Evolutionary conservation across 495 filamentous ascomycete species (phyloP).

Genomic region (Penicillium bialowiezense): DNA sequence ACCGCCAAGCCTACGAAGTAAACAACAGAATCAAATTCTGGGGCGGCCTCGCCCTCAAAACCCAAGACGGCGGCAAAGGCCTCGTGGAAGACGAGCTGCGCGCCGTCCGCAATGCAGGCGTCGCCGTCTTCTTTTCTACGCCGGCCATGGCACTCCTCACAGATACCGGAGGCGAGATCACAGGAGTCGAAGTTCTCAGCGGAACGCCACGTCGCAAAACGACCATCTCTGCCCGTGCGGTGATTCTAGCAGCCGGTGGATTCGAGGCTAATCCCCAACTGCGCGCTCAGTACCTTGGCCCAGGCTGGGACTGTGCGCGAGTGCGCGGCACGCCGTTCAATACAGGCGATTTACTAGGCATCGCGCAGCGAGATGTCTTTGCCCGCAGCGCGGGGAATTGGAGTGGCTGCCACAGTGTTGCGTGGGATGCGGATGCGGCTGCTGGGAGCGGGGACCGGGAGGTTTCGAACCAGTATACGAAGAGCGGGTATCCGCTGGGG

Average conservation of each 20-base stretch:
- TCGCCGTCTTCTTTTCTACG: constrained; percentile 42
- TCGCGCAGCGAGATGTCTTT: constrained; percentile 45
- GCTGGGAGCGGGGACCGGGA: constrained; percentile 47
- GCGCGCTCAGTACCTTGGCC: constrained; percentile 56
- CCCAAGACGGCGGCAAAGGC: constrained; percentile 57
- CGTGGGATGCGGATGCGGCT: constrained; percentile 60
- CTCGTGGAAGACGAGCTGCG: constrained; percentile 46
- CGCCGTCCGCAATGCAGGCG: constrained; percentile 38
- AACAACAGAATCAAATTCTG: constrained; percentile 57
- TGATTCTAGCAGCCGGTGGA: constrained; percentile 59
- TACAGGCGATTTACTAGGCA: constrained; percentile 49
- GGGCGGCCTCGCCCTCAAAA: constrained; percentile 57
- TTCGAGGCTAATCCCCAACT: constrained; percentile 58
- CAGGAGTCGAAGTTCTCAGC: no score
- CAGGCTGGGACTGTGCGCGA: constrained; percentile 57
- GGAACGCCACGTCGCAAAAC: no score
- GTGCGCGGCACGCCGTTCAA: constrained; percentile 63
- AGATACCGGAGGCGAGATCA: constrained; percentile 35
- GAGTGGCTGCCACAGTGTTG: constrained; percentile 59
- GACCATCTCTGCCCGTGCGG: constrained; percentile 33
- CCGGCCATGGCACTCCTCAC: constrained; percentile 39
- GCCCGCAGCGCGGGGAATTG: constrained; percentile 55
- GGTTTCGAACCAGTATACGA: constrained; percentile 62
- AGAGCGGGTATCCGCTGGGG: constrained; percentile 63
- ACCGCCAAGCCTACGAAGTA: constrained; percentile 58